Evolutionary conservation across 768 basidiomycete genomes (phyloP).

Genomic region (Psilocybe subaeruginosa): DNA sequence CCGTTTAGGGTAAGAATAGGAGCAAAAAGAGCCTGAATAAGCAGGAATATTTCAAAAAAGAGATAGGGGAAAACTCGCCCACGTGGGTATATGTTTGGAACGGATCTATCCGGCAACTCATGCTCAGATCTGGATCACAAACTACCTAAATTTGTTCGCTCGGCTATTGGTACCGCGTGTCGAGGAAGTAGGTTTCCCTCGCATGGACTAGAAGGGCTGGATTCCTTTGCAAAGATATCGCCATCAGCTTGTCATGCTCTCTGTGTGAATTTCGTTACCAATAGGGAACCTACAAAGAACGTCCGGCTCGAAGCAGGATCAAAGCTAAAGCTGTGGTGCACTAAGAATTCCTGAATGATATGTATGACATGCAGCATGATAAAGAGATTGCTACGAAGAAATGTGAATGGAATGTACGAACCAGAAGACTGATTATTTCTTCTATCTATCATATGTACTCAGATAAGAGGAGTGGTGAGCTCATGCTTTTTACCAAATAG

Average conservation of each 20-base stretch:
- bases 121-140: background rate
- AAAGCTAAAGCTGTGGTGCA: background rate
- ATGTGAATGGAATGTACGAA: background rate
- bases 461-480: background rate
- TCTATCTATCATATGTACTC: background rate
- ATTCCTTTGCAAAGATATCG: background rate
- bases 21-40: background rate
- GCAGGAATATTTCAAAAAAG: background rate
- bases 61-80: slow-evolving; percentile 1
- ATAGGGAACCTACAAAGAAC: slow-evolving; percentile 19
- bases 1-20: background rate
- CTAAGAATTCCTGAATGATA: background rate
- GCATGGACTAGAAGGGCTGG: background rate
- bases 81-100: slow-evolving; percentile 10
- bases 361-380: background rate
- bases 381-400: background rate
- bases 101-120: slow-evolving; percentile 9
- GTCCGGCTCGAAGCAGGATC: background rate
- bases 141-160: slow-evolving; percentile 12
- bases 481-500: background rate
- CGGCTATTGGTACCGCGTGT: slow-evolving; percentile 1
- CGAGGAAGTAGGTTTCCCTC: background rate
- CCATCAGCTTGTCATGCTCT: background rate
- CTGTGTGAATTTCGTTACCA: slow-evolving; percentile 12
- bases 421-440: background rate